A percentile compares a stretch with the other conserved stretches of the same genome.
phyloP scores from a whole-genome alignment of 1,284 basidiomycete genomes.

The Cryptococcus sp. region DNA sequence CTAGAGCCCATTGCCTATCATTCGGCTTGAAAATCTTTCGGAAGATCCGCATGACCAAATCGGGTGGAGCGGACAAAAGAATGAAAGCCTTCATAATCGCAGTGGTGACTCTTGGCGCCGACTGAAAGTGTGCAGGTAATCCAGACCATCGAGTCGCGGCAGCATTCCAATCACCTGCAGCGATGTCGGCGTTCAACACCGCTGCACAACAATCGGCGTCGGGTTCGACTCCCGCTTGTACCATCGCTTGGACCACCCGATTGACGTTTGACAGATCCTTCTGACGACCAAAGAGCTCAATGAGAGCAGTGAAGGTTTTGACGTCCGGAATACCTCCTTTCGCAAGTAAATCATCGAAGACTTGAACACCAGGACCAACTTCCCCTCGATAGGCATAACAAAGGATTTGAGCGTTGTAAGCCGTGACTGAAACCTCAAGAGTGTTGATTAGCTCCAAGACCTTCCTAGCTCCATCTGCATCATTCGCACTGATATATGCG shows the following conservation, averaged over 20 bases:
- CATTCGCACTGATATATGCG: neutral
- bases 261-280: conserved; percentile 66
- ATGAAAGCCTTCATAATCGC: conserved; percentile 82
- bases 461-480: neutral
- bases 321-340: conserved; percentile 53
- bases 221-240: conserved; percentile 55
- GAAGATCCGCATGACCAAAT: conserved; percentile 63
- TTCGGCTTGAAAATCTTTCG: conserved; percentile 57
- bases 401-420: neutral
- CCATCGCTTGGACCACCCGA: conserved; percentile 56
- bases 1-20: conserved; percentile 64
- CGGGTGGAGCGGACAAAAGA: conserved; percentile 70
- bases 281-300: conserved; percentile 63
- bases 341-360: conserved; percentile 63
- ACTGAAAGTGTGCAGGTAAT: conserved; percentile 46
- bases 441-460: neutral
- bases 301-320: conserved; percentile 64
- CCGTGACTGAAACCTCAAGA: neutral
- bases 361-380: conserved; percentile 53
- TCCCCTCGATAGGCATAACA: conserved; percentile 58
- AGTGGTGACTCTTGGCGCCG: conserved; percentile 57
- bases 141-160: conserved; percentile 24
- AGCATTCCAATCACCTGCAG: conserved; percentile 61
- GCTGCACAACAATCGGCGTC: conserved; percentile 63
- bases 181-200: conserved; percentile 78